Evolutionary conservation across 495 filamentous ascomycete genomes (phyloP).

Genomic region (Penicillium alfredii): DNA sequence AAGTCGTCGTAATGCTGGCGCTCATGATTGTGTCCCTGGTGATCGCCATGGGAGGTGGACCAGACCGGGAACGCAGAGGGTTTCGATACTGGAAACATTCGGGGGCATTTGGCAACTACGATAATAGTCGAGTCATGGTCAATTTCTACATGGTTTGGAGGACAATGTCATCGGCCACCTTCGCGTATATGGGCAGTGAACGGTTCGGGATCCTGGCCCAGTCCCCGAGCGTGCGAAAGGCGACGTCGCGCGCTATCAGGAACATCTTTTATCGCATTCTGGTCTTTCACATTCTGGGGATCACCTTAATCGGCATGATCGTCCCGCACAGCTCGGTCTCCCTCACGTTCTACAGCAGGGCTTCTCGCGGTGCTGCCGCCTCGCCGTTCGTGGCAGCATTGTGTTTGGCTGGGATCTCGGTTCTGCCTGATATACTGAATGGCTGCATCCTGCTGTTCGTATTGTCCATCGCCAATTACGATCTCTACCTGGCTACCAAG

Average conservation of each 20-base stretch:
- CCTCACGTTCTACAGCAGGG: conserved; percentile 33
- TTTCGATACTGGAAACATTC: conserved; percentile 65
- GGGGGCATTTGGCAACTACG: conserved; percentile 21
- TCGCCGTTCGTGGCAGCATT: conserved; percentile 60
- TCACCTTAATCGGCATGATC: conserved; percentile 48
- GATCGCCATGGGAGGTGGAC: conserved; percentile 62
- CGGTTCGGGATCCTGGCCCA: conserved; percentile 64
- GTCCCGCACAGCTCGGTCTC: conserved; percentile 44
- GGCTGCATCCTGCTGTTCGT: conserved; percentile 68
- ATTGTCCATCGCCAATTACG: conserved; percentile 64
- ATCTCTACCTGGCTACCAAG: conserved; percentile 58
- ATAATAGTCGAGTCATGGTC: conserved; percentile 10
- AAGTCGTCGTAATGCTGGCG: conserved; percentile 62
- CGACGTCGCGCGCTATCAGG: conserved; percentile 65
- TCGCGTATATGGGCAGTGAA: conserved; percentile 80
- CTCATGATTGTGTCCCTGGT: conserved; percentile 63
- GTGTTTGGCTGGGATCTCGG: conserved; percentile 40
- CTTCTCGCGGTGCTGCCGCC: conserved; percentile 32
- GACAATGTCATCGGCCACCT: conserved; percentile 67
- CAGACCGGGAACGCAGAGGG: conserved; percentile 56
- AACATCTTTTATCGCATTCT: conserved; percentile 77
- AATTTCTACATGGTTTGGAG: conserved; percentile 66
- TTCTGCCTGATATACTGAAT: conserved; percentile 53
- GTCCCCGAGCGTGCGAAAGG: conserved; percentile 62
- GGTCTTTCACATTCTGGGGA: conserved; percentile 62